Percentiles rank a stretch among this genome's conserved stretches.
Conservation (phyloP, 225 moss, liverwort and hornwort genomes). For the Marchantia polymorpha region DNA sequence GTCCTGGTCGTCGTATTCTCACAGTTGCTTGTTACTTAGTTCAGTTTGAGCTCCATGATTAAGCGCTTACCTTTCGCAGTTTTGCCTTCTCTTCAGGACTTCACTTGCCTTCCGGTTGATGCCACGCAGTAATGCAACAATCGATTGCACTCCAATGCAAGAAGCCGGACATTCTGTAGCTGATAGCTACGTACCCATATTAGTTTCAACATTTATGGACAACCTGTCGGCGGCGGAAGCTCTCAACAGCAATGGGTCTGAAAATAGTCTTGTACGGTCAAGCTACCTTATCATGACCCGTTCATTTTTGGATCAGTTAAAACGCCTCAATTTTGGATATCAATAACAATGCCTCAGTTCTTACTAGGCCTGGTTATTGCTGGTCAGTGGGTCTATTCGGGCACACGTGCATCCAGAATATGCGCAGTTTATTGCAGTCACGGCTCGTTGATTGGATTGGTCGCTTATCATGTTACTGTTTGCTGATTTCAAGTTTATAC, state of each 20-base stretch:
- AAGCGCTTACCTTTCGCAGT: no score
- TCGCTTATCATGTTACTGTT: no score
- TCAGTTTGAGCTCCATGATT: no score
- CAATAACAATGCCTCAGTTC: not conserved
- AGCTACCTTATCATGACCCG: constrained; percentile 2
- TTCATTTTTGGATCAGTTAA: no score
- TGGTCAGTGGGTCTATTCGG: not conserved
- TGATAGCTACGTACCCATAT: constrained; percentile 71
- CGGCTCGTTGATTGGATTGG: no score
- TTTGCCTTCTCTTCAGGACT: constrained; percentile 47
- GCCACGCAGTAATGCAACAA: constrained; percentile 78
- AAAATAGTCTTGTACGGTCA: constrained; percentile 36
- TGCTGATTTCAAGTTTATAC: not conserved
- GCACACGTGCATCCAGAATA: no score
- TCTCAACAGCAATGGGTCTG: constrained; percentile 51
- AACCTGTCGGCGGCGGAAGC: constrained; percentile 66
- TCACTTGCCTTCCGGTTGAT: constrained; percentile 89
- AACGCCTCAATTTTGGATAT: no score
- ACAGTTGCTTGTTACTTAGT: no score
- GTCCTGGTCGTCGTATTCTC: no score
- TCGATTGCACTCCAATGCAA: constrained; percentile 81
- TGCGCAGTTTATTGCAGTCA: no score
- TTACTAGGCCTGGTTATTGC: not conserved
- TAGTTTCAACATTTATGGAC: constrained; percentile 82
- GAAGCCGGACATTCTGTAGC: constrained; percentile 83